Base-by-base conservation (phyloP, 2,329 filamentous ascomycete species). In the Rugonectria rugulosa region DNA sequence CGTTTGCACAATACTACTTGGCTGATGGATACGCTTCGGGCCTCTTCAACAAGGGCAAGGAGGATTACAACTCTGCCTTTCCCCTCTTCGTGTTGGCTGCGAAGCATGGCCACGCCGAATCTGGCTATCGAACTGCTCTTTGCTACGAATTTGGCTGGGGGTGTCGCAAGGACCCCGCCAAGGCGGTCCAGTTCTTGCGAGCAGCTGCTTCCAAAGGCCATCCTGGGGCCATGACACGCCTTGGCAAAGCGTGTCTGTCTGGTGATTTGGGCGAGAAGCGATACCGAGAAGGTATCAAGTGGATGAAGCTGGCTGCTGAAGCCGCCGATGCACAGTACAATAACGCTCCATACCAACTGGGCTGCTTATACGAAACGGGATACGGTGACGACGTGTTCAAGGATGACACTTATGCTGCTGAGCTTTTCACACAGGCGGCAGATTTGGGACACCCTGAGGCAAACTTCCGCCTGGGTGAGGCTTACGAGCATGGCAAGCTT, bases 81-180 rank as follows among this genome's bases (percentile, higher is more conserved):
- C 90, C 92, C 8, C 85, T 98, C 24, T 99, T 99, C 71, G 83
- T 97, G 31, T 86, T 95, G 14, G 95, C 95, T 8, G 94, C 91
- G 68, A 99, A 98, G 77, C 95, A 97, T 75, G 95, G 95, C 26
- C 95, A 99, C 73, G 92, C 95, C 42, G 95, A 99, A 78, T 95
- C 95, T 53, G 93, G 89, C 29, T 99, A 97, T 75, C 90, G 95
- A 51, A 89, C 94, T 47, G 95, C 90, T 14, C 81, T 99, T 52
- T 97, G 93, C 78, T 98, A 98, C 77, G 95, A 99, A 74, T 98
- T 97, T 74, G 95, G 93, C 59, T 99, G 95, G 95, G 95, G 95
- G 34, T 96, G 89, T 68, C 88, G 92, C 53, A 92, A 92, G 68
- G 92, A 97, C 68, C 89, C 90, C 53, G 86, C 89, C 44, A 97